These are phyloP conservation scores for Colletotrichum limetticola DNA, from an alignment of 2,329 filamentous ascomycete species.

Conservation along the genomic window DNA sequence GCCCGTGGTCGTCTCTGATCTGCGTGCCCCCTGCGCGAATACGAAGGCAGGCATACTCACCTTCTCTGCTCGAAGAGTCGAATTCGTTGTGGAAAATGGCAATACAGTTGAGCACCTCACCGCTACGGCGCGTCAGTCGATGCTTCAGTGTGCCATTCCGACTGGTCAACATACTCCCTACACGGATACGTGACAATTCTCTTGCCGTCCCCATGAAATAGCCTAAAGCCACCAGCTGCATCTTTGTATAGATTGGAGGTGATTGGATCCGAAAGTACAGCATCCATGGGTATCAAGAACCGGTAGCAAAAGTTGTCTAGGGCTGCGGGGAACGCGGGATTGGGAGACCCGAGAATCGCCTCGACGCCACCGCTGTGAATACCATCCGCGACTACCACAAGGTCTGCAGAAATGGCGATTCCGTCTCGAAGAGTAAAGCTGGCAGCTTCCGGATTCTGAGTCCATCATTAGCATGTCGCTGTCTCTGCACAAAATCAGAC, in stretches of 20 bases:
- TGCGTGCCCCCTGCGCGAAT: no score
- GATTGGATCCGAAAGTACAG: slow-evolving; percentile 42
- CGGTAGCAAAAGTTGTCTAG: slow-evolving; percentile 49
- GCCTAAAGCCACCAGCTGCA: slow-evolving; percentile 31
- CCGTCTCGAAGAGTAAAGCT: slow-evolving; percentile 45
- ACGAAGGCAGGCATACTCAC: not conserved
- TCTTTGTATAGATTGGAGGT: slow-evolving; percentile 33
- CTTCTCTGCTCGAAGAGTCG: slow-evolving; percentile 22
- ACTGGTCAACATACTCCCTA: slow-evolving; percentile 40
- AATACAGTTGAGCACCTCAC: slow-evolving; percentile 48
- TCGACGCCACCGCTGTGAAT: slow-evolving; percentile 48
- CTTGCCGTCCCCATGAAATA: slow-evolving; percentile 34
- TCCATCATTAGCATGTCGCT: not conserved
- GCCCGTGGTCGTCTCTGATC: no score
- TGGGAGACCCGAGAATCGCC: slow-evolving; percentile 42
- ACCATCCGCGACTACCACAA: slow-evolving; percentile 59
- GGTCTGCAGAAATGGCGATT: slow-evolving; percentile 43
- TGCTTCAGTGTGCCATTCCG: not conserved
- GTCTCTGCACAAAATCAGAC: not conserved
- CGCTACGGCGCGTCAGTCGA: slow-evolving; percentile 35
- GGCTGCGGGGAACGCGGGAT: slow-evolving; percentile 40
- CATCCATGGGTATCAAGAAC: slow-evolving; percentile 48
- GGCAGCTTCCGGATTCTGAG: slow-evolving; percentile 38
- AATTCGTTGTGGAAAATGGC: slow-evolving; percentile 44
- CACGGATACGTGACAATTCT: slow-evolving; percentile 48